phyloP scores from a whole-genome alignment of 345 rosid species.

The Microthlaspi erraticum region DNA sequence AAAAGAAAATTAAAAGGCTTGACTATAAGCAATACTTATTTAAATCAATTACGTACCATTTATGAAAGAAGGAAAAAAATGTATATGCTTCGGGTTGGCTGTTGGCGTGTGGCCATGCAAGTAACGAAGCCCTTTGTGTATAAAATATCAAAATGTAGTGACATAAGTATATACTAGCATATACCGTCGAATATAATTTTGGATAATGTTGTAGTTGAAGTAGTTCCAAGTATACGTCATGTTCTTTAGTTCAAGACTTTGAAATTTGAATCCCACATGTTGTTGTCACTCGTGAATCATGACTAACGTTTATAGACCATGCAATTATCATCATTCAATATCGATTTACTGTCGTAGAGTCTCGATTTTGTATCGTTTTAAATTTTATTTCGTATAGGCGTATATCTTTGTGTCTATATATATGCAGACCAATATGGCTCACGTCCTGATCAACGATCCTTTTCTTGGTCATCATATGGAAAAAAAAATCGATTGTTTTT shows the following conservation, averaged over 20 bases:
- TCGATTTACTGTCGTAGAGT: conserved; percentile 18
- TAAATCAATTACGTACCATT: background rate
- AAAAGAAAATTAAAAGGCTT: too few species aligned
- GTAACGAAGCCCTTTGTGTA: background rate
- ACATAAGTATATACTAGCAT: background rate
- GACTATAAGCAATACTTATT: background rate
- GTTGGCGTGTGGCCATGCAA: conserved; percentile 1
- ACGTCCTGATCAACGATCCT: conserved; percentile 23
- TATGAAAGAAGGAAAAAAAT: background rate
- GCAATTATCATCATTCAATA: conserved; percentile 26
- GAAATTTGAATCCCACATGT: conserved; percentile 38
- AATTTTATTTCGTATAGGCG: background rate
- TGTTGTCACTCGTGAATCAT: conserved; percentile 26
- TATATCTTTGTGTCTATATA: conserved; percentile 18
- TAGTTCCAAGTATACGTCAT: conserved; percentile 34
- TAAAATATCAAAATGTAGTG: conserved; percentile 7
- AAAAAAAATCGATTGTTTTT: background rate
- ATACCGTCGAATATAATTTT: background rate
- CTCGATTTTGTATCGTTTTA: conserved; percentile 6
- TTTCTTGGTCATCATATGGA: conserved; percentile 10
- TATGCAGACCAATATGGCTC: conserved; percentile 31
- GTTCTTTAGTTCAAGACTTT: conserved; percentile 31
- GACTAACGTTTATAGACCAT: conserved; percentile 20
- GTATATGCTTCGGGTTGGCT: background rate
- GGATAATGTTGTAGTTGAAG: conserved; percentile 22